Conservation (phyloP, 768 basidiomycete genomes). For the Gymnopilus dilepis region DNA sequence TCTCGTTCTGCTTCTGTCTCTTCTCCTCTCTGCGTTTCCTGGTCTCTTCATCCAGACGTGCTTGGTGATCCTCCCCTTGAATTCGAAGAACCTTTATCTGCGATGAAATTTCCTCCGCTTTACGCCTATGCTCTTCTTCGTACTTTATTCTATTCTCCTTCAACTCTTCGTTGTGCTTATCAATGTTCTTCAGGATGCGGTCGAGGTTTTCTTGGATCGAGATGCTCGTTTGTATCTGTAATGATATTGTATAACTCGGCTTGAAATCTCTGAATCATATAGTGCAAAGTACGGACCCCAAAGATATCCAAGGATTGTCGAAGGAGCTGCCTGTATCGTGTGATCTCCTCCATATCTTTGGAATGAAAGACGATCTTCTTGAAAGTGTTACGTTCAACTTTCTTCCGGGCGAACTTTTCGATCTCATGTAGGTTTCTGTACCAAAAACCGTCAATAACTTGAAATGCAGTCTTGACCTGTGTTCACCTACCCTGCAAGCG, state of each 20-base stretch:
- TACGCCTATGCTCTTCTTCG: background rate
- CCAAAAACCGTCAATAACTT: background rate
- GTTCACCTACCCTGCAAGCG: slow-evolving; percentile 2
- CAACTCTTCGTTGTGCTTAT: background rate
- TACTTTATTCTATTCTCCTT: background rate
- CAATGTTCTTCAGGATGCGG: background rate
- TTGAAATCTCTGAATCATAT: background rate
- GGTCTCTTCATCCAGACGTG: background rate
- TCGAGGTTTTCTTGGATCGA: background rate
- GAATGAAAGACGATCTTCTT: slow-evolving; percentile 12
- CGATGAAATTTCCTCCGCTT: background rate
- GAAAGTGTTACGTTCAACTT: slow-evolving; percentile 1
- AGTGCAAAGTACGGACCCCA: background rate
- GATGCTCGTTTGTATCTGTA: background rate
- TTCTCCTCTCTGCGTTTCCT: background rate
- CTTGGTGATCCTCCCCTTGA: slow-evolving; percentile 1
- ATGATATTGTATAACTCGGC: background rate
- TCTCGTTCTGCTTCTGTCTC: background rate
- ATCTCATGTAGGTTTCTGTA: slow-evolving; percentile 3
- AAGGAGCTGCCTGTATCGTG: slow-evolving; percentile 9
- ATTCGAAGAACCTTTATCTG: slow-evolving; percentile 3
- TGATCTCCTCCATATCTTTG: slow-evolving; percentile 6
- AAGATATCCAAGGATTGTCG: slow-evolving; percentile 16
- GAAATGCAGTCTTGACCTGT: too few relatives aligned
- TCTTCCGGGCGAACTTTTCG: slow-evolving; percentile 6